Conservation (phyloP, 1,139 yeast species). For the Nadsonia commutata region DNA sequence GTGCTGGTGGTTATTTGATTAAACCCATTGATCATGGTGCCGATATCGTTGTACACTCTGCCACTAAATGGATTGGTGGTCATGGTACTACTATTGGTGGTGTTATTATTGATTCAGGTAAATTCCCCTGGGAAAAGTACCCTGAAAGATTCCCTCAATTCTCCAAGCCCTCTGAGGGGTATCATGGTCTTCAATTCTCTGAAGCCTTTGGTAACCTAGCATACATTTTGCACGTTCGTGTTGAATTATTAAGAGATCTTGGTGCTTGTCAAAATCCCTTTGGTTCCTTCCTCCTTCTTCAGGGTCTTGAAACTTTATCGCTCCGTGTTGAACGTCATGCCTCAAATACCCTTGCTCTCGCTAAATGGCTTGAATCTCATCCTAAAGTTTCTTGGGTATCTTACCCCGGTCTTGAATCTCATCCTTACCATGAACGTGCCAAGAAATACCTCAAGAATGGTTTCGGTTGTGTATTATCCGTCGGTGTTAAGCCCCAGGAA, state of each 20-base stretch:
- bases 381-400: slow-evolving; percentile 76
- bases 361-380: slow-evolving; percentile 57
- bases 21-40: slow-evolving; percentile 84
- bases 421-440: slow-evolving; percentile 68
- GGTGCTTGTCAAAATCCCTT: slow-evolving; percentile 88
- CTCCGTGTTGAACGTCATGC: slow-evolving; percentile 89
- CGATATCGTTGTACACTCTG: slow-evolving; percentile 74
- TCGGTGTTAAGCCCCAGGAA: slow-evolving; percentile 60
- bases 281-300: slow-evolving; percentile 69
- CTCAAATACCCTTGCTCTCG: slow-evolving; percentile 67
- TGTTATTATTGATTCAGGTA: slow-evolving; percentile 77
- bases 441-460: slow-evolving; percentile 67
- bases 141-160: slow-evolving; percentile 82
- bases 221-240: slow-evolving; percentile 64
- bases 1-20: slow-evolving; percentile 86
- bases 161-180: slow-evolving; percentile 80
- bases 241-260: slow-evolving; percentile 78
- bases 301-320: slow-evolving; percentile 88
- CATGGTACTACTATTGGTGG: slow-evolving; percentile 96
- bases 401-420: slow-evolving; percentile 79
- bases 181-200: slow-evolving; percentile 73
- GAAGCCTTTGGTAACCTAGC: slow-evolving; percentile 76
- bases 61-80: slow-evolving; percentile 97
- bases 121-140: slow-evolving; percentile 78
- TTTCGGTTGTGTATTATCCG: slow-evolving; percentile 76